A percentile compares a stretch with the other conserved stretches of the same genome.
phyloP scores from a whole-genome alignment of 306 rosid genomes.

The Argentina anserina region DNA sequence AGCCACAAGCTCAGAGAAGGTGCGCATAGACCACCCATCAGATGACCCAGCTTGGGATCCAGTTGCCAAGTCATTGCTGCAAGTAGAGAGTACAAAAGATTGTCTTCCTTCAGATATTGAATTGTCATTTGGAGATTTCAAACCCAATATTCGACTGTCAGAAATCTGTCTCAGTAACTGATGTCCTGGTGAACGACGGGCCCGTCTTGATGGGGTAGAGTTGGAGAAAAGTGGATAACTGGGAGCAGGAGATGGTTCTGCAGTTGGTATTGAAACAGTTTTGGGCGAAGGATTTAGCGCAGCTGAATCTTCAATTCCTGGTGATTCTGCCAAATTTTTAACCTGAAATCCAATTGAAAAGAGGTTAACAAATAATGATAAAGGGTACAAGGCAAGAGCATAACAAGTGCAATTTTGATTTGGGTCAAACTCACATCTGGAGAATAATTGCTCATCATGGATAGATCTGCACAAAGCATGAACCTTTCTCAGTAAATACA shows the following conservation, averaged over 20 bases:
- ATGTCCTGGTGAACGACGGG: constrained; percentile 71
- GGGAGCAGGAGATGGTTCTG: constrained; percentile 47
- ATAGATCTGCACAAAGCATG: constrained; percentile 41
- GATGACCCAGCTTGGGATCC: constrained; percentile 82
- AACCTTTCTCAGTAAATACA: constrained; percentile 33
- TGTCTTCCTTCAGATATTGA: constrained; percentile 78
- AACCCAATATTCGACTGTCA: constrained; percentile 62
- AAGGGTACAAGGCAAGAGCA: constrained; percentile 13
- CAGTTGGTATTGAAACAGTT: constrained; percentile 44
- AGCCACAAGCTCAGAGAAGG: constrained; percentile 93
- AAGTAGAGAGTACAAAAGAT: constrained; percentile 63
- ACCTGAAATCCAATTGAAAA: constrained; percentile 38
- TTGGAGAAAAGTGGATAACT: constrained; percentile 41
- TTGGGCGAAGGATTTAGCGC: constrained; percentile 55
- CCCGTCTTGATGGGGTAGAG: constrained; percentile 63
- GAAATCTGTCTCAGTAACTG: constrained; percentile 72
- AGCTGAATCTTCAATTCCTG: constrained; percentile 47
- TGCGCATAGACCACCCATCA: constrained; percentile 93
- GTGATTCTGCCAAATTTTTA: constrained; percentile 51
- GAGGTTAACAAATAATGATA: constrained; percentile 18
- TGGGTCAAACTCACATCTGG: constrained; percentile 47
- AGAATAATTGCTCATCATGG: constrained; percentile 49
- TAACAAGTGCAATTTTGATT: constrained; percentile 8
- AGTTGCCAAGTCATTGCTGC: constrained; percentile 72
- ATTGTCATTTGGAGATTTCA: constrained; percentile 73